Percentiles rank a stretch among this genome's conserved stretches.
phyloP scores from a whole-genome alignment of 208 protist genomes.

The Trypanosoma theileri region DNA sequence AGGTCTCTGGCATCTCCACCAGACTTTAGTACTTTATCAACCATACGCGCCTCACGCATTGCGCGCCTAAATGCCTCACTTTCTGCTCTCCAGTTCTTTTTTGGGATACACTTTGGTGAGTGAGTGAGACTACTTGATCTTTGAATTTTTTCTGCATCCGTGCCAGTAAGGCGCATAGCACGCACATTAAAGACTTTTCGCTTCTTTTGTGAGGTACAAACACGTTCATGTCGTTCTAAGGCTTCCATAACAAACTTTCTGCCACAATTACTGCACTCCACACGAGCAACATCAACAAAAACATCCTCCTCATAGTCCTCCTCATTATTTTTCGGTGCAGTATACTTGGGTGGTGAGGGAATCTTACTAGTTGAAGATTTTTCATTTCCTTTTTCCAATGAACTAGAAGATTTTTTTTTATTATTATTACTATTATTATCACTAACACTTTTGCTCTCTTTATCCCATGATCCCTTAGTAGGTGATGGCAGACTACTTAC shows the following conservation, averaged over 20 bases:
- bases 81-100: constrained; percentile 83
- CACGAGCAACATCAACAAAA: constrained; percentile 24
- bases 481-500: too few relatives aligned
- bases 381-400: constrained; percentile 5
- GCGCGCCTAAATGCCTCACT: constrained; percentile 78
- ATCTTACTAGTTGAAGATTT: not conserved
- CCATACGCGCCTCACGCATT: constrained; percentile 76
- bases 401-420: not conserved
- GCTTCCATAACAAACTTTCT: constrained; percentile 72
- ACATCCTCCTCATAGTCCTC: constrained; percentile 13
- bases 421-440: constrained; percentile 1
- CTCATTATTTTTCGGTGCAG: not conserved
- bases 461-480: not conserved
- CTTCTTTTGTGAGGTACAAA: constrained; percentile 62
- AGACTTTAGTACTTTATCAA: constrained; percentile 70
- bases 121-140: not conserved
- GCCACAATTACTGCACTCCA: constrained; percentile 73
- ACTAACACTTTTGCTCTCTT: not conserved
- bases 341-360: constrained; percentile 8
- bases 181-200: constrained; percentile 78
- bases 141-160: constrained; percentile 20
- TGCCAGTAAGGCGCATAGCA: constrained; percentile 53
- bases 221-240: constrained; percentile 63
- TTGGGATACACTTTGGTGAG: constrained; percentile 20
- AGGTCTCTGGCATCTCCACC: constrained; percentile 74